These are phyloP conservation scores for Exidia glandulosa DNA, from an alignment of 768 basidiomycete species.

Conservation along the genomic window DNA sequence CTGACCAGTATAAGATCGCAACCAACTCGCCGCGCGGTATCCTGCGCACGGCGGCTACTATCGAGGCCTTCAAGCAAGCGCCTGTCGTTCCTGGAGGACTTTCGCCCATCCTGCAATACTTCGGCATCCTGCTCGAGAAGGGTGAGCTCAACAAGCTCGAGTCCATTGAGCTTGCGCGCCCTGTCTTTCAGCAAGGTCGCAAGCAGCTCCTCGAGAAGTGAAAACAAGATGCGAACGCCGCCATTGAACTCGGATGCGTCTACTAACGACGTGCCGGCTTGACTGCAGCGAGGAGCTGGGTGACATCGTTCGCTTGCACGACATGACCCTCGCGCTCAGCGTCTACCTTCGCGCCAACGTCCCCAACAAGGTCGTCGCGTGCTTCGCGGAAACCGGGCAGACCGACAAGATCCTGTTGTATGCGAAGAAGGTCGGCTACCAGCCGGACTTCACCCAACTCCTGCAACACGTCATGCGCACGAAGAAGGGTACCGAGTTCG, in stretches of 20 bases:
- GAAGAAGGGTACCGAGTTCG: constrained; percentile 97
- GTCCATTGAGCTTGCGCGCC: constrained; percentile 89
- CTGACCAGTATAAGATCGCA: constrained; percentile 86
- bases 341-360: constrained; percentile 97
- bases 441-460: constrained; percentile 83
- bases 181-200: constrained; percentile 89
- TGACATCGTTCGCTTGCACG: constrained; percentile 87
- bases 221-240: constrained; percentile 72
- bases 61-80: constrained; percentile 94
- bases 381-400: constrained; percentile 98
- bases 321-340: constrained; percentile 94
- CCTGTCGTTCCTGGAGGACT: constrained; percentile 84
- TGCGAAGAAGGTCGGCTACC: constrained; percentile 92
- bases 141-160: constrained; percentile 96
- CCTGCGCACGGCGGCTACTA: constrained; percentile 85
- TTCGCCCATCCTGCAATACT: constrained; percentile 95
- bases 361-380: constrained; percentile 97
- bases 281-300: constrained; percentile 98
- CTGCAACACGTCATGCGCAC: constrained; percentile 94
- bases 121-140: constrained; percentile 96
- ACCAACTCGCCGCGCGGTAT: constrained; percentile 98
- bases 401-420: constrained; percentile 97
- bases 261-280: constrained; percentile 38
- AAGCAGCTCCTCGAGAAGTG: constrained; percentile 98
- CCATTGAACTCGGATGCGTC: background rate